Evolutionary conservation across 1,284 basidiomycete genomes (phyloP).

Genomic region (Xerocomus nothofagi): DNA sequence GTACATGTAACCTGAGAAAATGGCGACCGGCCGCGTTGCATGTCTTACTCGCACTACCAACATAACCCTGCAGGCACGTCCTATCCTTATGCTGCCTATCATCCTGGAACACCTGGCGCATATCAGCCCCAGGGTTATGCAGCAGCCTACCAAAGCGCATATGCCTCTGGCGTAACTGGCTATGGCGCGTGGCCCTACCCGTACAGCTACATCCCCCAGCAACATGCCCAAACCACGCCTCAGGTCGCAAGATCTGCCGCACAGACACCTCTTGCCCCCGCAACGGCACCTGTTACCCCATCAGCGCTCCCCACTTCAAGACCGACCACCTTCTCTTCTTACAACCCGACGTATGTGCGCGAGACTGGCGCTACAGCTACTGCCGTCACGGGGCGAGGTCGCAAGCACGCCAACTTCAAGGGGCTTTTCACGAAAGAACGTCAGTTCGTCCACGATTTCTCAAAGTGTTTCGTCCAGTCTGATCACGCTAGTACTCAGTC

Average conservation of each 20-base stretch:
- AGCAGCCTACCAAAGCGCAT: slow-evolving; percentile 45
- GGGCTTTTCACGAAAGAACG: slow-evolving; percentile 78
- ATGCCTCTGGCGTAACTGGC: slow-evolving; percentile 46
- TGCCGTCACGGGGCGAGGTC: slow-evolving; percentile 45
- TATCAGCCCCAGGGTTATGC: slow-evolving; percentile 42
- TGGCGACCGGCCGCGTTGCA: slow-evolving; percentile 7
- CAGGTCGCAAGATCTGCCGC: slow-evolving; percentile 38
- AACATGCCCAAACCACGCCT: slow-evolving; percentile 35
- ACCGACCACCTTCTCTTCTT: slow-evolving; percentile 47
- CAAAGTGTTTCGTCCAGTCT: slow-evolving; percentile 6
- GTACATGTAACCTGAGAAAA: neutral
- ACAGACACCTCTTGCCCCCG: slow-evolving; percentile 33
- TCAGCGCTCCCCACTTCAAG: slow-evolving; percentile 21
- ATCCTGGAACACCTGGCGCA: slow-evolving; percentile 38
- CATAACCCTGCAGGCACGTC: slow-evolving; percentile 45
- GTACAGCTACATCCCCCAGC: slow-evolving; percentile 54
- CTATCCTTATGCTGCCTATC: slow-evolving; percentile 55
- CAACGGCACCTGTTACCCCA: slow-evolving; percentile 23
- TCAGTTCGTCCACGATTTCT: slow-evolving; percentile 40
- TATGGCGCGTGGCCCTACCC: slow-evolving; percentile 61
- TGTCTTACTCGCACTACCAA: slow-evolving; percentile 40
- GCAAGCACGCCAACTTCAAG: slow-evolving; percentile 64
- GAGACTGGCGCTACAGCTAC: slow-evolving; percentile 45
- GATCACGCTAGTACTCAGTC: slow-evolving; percentile 47
- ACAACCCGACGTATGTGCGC: slow-evolving; percentile 55